A percentile compares a stretch with the other conserved stretches of the same genome.
Conservation (phyloP, 2,329 filamentous ascomycete species). For the Nectriaceae sp. region DNA sequence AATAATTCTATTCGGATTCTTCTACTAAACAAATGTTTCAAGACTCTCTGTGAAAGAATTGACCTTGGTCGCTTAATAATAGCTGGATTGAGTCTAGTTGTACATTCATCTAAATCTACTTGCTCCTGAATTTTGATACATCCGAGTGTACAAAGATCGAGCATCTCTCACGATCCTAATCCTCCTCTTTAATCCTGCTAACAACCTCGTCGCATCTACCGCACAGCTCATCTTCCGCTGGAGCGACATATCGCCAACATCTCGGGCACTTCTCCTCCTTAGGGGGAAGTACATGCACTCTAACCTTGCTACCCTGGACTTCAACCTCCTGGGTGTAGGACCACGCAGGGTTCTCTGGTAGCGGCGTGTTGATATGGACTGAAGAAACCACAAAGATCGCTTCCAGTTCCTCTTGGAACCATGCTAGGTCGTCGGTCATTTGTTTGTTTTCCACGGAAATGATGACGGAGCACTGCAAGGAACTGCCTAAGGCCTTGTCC, state of each 20-base stretch:
- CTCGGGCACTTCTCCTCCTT: slow-evolving; percentile 72
- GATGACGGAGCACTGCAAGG: slow-evolving; percentile 74
- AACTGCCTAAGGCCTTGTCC: slow-evolving; percentile 75
- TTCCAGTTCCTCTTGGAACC: slow-evolving; percentile 55
- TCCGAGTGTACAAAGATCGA: no score
- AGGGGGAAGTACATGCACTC: slow-evolving; percentile 51
- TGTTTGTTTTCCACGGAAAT: slow-evolving; percentile 47
- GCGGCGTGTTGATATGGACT: slow-evolving; percentile 49
- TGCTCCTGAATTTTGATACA: no score
- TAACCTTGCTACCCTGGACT: slow-evolving; percentile 37
- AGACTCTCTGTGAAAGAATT: no score
- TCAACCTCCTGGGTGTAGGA: slow-evolving; percentile 45
- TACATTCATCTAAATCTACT: no score
- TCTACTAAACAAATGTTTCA: neutral
- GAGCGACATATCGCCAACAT: slow-evolving; percentile 86
- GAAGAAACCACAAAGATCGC: slow-evolving; percentile 70
- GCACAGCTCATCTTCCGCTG: slow-evolving; percentile 68
- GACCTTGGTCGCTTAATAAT: no score
- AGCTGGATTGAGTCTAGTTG: no score
- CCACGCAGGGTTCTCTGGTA: slow-evolving; percentile 39
- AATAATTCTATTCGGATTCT: slow-evolving; percentile 18
- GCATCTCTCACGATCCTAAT: neutral
- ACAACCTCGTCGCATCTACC: slow-evolving; percentile 71
- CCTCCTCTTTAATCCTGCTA: slow-evolving; percentile 1
- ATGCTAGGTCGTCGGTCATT: slow-evolving; percentile 37